phyloP scores from a whole-genome alignment of 139 green algal genomes.

The Chlorella sp. region DNA sequence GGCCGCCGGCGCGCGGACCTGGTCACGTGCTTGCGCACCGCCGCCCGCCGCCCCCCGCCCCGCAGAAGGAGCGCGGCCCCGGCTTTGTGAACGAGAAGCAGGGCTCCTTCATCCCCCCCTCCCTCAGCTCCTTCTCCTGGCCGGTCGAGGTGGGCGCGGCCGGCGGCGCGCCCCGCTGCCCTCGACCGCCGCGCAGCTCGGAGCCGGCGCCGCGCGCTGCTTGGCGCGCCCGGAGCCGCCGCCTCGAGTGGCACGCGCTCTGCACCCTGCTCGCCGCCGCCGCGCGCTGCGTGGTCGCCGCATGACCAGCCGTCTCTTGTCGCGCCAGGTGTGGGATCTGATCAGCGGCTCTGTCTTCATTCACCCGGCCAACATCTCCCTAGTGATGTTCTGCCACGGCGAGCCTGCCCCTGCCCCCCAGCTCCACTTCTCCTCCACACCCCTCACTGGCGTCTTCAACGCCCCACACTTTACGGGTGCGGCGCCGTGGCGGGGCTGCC shows the following conservation, averaged over 20 bases:
- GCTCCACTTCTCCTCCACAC: slow-evolving; percentile 46
- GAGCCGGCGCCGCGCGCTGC: no score
- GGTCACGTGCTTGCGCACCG: neutral
- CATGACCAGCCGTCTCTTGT: no score
- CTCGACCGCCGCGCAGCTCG: no score
- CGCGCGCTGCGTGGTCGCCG: no score
- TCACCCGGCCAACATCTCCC: slow-evolving; percentile 23
- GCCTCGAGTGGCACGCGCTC: no score
- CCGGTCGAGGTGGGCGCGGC: slow-evolving; percentile 34
- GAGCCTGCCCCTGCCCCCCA: slow-evolving; percentile 9
- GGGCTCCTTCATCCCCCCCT: slow-evolving; percentile 23
- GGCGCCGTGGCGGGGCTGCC: slow-evolving; percentile 7
- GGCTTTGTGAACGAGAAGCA: slow-evolving; percentile 6
- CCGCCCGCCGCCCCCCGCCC: neutral
- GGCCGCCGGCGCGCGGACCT: no score
- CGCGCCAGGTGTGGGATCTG: no score
- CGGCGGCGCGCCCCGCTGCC: no score
- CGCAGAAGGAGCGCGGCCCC: slow-evolving; percentile 19
- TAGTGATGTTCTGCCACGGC: slow-evolving; percentile 34
- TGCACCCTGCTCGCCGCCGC: no score
- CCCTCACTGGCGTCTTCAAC: slow-evolving; percentile 36
- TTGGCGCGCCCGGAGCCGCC: no score
- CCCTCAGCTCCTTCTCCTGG: slow-evolving; percentile 34
- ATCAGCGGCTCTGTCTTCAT: no score
- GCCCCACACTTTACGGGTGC: slow-evolving; percentile 40